These are phyloP conservation scores for Pyrenopolyporus hunteri DNA, from an alignment of 495 filamentous ascomycete genomes.

Conservation along the genomic window DNA sequence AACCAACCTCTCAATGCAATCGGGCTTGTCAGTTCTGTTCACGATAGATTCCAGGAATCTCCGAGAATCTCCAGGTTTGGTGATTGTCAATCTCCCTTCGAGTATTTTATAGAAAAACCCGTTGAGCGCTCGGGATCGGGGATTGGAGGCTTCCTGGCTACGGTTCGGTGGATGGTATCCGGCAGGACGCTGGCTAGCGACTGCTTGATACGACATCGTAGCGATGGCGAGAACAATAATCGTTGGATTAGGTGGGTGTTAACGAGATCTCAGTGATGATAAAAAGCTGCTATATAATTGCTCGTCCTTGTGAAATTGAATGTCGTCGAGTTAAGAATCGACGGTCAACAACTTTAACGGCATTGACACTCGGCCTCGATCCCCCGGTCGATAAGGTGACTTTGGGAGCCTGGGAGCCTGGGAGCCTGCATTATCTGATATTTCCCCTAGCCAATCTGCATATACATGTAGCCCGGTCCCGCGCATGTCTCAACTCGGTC, in stretches of 20 bases:
- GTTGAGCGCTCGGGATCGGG: slow-evolving; percentile 31
- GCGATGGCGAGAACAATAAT: background rate
- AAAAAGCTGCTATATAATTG: too few relatives aligned
- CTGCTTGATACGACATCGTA: slow-evolving; percentile 18
- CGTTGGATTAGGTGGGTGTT: background rate
- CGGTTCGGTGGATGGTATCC: background rate
- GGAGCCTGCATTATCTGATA: slow-evolving; percentile 13
- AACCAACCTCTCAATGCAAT: slow-evolving; percentile 62
- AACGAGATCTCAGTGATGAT: too few relatives aligned
- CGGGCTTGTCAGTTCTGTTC: slow-evolving; percentile 52
- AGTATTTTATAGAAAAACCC: slow-evolving; percentile 39
- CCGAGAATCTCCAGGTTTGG: slow-evolving; percentile 49
- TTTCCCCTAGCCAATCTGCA: slow-evolving; percentile 7
- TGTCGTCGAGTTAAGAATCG: background rate
- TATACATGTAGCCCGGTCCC: background rate
- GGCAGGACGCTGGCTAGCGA: background rate
- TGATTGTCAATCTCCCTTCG: slow-evolving; percentile 36
- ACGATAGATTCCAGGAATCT: slow-evolving; percentile 67
- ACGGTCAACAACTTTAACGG: background rate
- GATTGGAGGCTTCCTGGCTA: background rate
- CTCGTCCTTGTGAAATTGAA: background rate
- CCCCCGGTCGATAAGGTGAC: background rate
- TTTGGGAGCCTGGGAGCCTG: background rate
- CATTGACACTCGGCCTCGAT: background rate
- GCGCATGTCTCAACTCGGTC: background rate